phyloP scores from a whole-genome alignment of 192 early-diverging fungal genomes.

The Backusella tarrabulga region DNA sequence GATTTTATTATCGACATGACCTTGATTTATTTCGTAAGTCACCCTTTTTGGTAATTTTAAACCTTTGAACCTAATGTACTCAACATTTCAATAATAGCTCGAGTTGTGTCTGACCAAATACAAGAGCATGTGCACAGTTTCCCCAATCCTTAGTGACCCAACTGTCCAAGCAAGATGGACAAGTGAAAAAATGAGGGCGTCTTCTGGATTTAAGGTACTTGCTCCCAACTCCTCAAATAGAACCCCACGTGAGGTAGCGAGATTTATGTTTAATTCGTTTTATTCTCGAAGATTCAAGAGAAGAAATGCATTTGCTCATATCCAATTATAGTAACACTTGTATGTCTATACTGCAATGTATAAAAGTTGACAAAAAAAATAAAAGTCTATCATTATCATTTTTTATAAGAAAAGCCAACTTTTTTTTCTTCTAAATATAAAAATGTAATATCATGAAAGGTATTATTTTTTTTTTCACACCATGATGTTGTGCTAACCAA shows the following conservation, averaged over 20 bases:
- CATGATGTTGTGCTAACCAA: neutral
- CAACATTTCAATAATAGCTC: slow-evolving; percentile 13
- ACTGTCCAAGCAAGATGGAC: neutral
- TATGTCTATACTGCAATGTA: neutral
- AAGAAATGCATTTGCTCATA: neutral
- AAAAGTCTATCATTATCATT: neutral
- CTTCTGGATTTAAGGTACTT: neutral
- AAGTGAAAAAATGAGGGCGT: neutral
- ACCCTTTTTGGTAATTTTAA: slow-evolving; percentile 15
- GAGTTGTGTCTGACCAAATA: neutral
- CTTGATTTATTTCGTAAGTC: too few species aligned
- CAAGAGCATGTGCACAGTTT: neutral
- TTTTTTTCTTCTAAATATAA: neutral
- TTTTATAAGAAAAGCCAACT: neutral
- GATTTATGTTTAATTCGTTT: neutral
- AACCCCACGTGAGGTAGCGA: neutral
- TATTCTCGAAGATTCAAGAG: neutral
- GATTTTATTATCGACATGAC: too few species aligned
- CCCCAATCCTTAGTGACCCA: neutral
- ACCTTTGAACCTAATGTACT: too few species aligned
- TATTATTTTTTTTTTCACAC: neutral
- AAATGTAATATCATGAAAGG: too few species aligned
- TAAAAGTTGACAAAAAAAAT: neutral
- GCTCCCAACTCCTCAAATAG: neutral
- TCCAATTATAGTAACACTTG: neutral